Conservation (phyloP, 805 yeast species). For the Hanseniaspora nectarophila region DNA sequence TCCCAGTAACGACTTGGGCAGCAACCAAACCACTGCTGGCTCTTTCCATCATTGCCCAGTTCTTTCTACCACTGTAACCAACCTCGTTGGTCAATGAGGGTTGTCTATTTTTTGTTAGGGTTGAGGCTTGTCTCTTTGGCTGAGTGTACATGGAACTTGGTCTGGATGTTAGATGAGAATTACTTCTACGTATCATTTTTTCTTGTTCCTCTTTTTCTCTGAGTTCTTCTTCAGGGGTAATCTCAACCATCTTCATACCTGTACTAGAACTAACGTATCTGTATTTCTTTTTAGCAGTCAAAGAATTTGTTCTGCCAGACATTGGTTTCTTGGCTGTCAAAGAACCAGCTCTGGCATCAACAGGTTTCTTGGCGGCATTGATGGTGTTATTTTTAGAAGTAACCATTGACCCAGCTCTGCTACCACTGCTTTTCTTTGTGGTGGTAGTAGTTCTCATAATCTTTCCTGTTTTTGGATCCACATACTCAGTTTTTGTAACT, state of each 20-base stretch:
- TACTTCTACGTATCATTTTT: slow-evolving; percentile 15
- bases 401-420: slow-evolving; percentile 17
- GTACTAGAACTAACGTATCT: slow-evolving; percentile 36
- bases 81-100: background rate
- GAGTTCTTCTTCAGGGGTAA: slow-evolving; percentile 35
- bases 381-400: too few relatives aligned
- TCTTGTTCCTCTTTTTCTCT: background rate
- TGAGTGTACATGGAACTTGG: background rate
- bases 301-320: background rate
- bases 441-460: slow-evolving; percentile 12
- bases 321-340: background rate
- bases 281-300: slow-evolving; percentile 39
- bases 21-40: slow-evolving; percentile 11
- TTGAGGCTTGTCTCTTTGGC: background rate
- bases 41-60: slow-evolving; percentile 4
- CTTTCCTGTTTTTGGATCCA: slow-evolving; percentile 3
- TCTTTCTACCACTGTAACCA: background rate
- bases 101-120: background rate
- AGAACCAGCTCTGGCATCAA: slow-evolving; percentile 17
- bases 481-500: slow-evolving; percentile 6
- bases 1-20: slow-evolving; percentile 6
- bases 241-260: slow-evolving; percentile 60
- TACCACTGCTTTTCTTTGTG: slow-evolving; percentile 15
- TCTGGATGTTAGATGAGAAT: slow-evolving; percentile 13
- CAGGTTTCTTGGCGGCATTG: too few relatives aligned